A percentile compares a stretch with the other conserved stretches of the same genome.
phyloP scores from a whole-genome alignment of 495 filamentous ascomycete genomes.

The Penicillium flavigenum region DNA sequence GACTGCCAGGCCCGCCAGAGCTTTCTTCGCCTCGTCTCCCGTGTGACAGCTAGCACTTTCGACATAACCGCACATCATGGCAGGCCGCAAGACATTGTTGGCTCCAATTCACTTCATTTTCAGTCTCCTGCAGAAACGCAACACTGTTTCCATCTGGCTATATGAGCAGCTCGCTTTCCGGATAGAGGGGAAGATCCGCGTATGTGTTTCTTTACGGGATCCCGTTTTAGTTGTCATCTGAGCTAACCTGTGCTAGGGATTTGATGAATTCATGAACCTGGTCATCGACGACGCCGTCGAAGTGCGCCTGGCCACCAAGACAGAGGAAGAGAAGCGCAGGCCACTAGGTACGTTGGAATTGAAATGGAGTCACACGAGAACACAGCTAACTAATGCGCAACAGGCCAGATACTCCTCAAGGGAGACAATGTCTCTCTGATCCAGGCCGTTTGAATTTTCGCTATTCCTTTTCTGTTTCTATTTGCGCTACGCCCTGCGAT shows the following conservation, averaged over 20 bases:
- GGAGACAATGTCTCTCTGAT: conserved; percentile 97
- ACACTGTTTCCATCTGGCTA: conserved; percentile 89
- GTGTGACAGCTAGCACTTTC: conserved; percentile 4
- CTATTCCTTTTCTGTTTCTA: conserved; percentile 24
- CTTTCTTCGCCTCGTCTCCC: conserved; percentile 14
- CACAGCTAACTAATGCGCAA: conserved; percentile 24
- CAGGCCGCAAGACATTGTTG: conserved; percentile 84
- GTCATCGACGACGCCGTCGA: conserved; percentile 95
- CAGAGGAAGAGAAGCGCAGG: conserved; percentile 73
- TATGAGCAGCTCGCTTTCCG: conserved; percentile 92
- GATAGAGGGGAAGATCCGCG: conserved; percentile 93
- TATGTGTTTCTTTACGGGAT: conserved; percentile 34
- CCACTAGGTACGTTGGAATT: conserved; percentile 66
- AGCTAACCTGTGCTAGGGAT: conserved; percentile 57
- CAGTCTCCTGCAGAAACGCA: conserved; percentile 85
- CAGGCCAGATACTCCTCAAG: conserved; percentile 95
- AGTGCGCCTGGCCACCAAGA: conserved; percentile 81
- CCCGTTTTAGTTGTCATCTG: not conserved
- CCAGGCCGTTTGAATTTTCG: conserved; percentile 58
- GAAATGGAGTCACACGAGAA: not conserved
- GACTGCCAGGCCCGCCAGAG: conserved; percentile 22
- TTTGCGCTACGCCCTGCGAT: conserved; percentile 31
- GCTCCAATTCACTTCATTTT: conserved; percentile 99
- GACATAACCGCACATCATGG: conserved; percentile 56
- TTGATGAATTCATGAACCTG: conserved; percentile 99